Evolutionary conservation across 164 flowering plant genomes (phyloP).

Genomic region (Magnolia officinalis): DNA sequence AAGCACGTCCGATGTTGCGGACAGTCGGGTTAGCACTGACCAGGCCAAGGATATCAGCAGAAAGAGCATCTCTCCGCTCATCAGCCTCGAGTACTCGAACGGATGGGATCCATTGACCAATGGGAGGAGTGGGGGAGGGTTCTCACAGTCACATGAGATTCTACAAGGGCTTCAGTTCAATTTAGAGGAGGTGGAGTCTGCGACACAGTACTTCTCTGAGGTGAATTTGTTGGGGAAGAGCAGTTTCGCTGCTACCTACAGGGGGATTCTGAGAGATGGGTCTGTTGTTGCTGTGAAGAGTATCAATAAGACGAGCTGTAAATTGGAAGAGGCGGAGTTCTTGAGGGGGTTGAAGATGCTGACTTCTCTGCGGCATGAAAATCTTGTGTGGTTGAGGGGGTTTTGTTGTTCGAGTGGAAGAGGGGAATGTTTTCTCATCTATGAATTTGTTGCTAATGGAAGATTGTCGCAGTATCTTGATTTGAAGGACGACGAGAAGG

Average conservation of each 20-base stretch:
- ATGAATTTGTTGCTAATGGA: constrained; percentile 76
- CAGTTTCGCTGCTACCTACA: constrained; percentile 60
- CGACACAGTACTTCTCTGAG: constrained; percentile 86
- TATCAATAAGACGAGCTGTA: constrained; percentile 76
- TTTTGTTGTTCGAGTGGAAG: constrained; percentile 90
- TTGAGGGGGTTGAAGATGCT: constrained; percentile 69
- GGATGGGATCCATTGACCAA: constrained; percentile 90
- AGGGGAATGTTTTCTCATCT: constrained; percentile 89
- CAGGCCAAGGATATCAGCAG: constrained; percentile 54
- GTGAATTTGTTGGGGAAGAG: constrained; percentile 76
- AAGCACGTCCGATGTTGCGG: constrained; percentile 52
- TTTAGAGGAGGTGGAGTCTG: constrained; percentile 83
- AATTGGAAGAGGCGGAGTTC: constrained; percentile 77
- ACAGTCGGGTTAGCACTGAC: constrained; percentile 60
- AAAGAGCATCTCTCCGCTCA: constrained; percentile 71
- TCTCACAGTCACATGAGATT: constrained; percentile 65
- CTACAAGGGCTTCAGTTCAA: constrained; percentile 59
- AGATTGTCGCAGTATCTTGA: constrained; percentile 70
- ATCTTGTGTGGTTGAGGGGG: constrained; percentile 71
- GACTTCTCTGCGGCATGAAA: constrained; percentile 72
- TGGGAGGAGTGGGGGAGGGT: constrained; percentile 36
- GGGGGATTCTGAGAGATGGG: constrained; percentile 79
- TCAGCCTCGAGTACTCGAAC: constrained; percentile 74
- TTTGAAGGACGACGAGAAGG: constrained; percentile 36
- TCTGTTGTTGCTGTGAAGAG: constrained; percentile 79